Evolutionary conservation across 257 asterid species (phyloP).

Genomic region (Rauvolfia tetraphylla): DNA sequence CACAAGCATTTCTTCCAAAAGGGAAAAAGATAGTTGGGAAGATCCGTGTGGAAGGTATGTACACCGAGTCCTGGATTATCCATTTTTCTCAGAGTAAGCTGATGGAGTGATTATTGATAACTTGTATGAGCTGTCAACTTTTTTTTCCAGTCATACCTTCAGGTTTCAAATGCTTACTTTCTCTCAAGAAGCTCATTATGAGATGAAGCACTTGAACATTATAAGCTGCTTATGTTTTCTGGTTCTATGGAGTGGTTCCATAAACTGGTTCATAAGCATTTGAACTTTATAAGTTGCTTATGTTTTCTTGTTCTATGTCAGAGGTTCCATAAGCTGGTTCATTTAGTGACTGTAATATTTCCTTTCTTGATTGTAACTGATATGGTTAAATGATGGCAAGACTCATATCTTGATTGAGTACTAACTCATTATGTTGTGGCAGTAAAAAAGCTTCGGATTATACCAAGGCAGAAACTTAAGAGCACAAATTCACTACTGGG

Average conservation of each 20-base stretch:
- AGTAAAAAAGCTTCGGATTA: slow-evolving; percentile 84
- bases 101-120: neutral
- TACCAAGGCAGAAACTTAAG: slow-evolving; percentile 76
- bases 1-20: slow-evolving; percentile 52
- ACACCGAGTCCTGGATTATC: neutral
- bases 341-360: neutral
- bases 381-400: neutral
- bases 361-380: neutral
- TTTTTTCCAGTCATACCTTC: neutral
- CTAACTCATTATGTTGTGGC: slow-evolving; percentile 18
- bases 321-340: neutral
- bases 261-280: too few relatives aligned
- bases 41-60: slow-evolving; percentile 85
- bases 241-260: too few relatives aligned
- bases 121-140: neutral
- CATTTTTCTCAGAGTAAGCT: neutral
- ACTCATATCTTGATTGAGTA: neutral
- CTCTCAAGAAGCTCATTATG: neutral
- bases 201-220: neutral
- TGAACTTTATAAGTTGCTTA: neutral
- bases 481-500: slow-evolving; percentile 66
- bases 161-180: neutral
- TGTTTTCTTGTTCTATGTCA: neutral
- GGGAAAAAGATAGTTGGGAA: slow-evolving; percentile 66
- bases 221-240: too few relatives aligned